Conservation (phyloP, 176 grass and related monocot genomes). For the Lolium rigidum region DNA sequence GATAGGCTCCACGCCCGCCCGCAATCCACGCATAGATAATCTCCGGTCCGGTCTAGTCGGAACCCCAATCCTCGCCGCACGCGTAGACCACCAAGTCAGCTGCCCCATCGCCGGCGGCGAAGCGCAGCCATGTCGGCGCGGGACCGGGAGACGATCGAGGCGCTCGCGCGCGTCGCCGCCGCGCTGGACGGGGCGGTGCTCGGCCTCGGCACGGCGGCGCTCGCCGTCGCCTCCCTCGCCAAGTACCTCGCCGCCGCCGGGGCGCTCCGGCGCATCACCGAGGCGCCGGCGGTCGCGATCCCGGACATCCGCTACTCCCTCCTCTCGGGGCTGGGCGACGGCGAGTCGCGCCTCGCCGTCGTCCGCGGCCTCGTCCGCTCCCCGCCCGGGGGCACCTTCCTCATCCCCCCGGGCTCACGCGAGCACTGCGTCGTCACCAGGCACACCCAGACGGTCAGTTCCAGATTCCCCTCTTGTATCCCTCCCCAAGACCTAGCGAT, state of each 20-base stretch:
- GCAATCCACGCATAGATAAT: neutral
- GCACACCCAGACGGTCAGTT: constrained; percentile 73
- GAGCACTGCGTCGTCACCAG: constrained; percentile 62
- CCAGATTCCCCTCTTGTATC: neutral
- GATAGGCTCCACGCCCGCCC: neutral
- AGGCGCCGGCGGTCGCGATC: constrained; percentile 53
- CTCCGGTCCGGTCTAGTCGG: neutral
- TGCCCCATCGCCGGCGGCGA: constrained; percentile 21
- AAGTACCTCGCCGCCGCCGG: constrained; percentile 70
- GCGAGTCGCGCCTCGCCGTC: constrained; percentile 41
- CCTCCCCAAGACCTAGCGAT: constrained; percentile 26
- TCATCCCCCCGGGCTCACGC: constrained; percentile 56
- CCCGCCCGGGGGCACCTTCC: constrained; percentile 33
- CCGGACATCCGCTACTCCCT: constrained; percentile 61
- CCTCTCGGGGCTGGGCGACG: constrained; percentile 25
- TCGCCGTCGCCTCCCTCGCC: constrained; percentile 62
- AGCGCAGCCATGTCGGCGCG: constrained; percentile 71
- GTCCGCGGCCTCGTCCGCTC: constrained; percentile 69
- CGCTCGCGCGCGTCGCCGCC: constrained; percentile 67
- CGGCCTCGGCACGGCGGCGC: constrained; percentile 65
- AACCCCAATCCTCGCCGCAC: neutral
- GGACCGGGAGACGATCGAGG: constrained; percentile 62
- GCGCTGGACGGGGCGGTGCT: constrained; percentile 81
- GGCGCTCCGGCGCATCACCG: constrained; percentile 67
- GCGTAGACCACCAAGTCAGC: constrained; percentile 5